Conservation (phyloP, 305 asterid species). For the Fraxinus paxiana region DNA sequence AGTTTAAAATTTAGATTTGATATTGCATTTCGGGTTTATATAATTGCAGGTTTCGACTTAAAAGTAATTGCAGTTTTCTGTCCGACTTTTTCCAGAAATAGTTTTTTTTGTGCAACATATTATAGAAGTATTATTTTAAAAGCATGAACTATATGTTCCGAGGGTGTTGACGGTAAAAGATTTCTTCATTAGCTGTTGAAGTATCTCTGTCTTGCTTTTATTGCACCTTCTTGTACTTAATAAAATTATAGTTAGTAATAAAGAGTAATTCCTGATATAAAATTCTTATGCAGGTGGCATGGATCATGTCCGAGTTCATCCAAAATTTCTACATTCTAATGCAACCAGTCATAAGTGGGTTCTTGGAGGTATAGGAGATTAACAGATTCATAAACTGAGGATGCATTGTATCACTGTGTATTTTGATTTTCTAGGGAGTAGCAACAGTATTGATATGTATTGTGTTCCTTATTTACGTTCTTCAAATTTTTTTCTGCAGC, state of each 20-base stretch:
- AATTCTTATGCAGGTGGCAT: constrained; percentile 55
- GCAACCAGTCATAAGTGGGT: constrained; percentile 98
- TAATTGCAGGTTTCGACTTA: not conserved
- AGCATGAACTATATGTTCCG: not conserved
- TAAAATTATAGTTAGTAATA: not conserved
- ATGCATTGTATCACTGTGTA: not conserved
- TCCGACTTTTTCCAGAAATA: not conserved
- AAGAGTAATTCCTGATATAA: not conserved
- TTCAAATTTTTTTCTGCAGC: constrained; percentile 47
- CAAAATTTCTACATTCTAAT: constrained; percentile 80
- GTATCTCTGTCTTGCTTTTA: not conserved
- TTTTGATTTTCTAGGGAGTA: constrained; percentile 15
- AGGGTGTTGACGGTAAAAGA: not conserved
- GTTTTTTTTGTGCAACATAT: not conserved
- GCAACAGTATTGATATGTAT: constrained; percentile 3
- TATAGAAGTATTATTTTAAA: not conserved
- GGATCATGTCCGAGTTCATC: constrained; percentile 92
- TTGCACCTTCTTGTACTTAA: not conserved
- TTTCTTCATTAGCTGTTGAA: not conserved
- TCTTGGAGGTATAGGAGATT: constrained; percentile 67
- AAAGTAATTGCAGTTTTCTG: not conserved
- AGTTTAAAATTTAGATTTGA: not conserved
- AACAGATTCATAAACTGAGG: constrained; percentile 4
- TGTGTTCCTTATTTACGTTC: constrained; percentile 1
- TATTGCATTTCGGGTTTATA: not conserved